Base-by-base conservation (phyloP, 2,329 filamentous ascomycete genomes). In the Colletotrichum gigasporum region DNA sequence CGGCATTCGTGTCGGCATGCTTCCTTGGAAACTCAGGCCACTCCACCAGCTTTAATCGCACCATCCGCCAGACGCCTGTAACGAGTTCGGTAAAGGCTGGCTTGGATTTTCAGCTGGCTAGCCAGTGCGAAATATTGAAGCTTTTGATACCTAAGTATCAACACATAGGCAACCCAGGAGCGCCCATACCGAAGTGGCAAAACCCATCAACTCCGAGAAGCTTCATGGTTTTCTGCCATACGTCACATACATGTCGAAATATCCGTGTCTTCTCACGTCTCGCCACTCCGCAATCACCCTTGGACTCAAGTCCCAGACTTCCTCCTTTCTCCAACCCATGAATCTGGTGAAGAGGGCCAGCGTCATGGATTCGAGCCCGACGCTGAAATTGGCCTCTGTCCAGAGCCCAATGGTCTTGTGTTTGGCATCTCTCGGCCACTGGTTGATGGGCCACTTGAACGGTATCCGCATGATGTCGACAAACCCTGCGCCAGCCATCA, bases 391-490 rank as follows among this genome's bases (percentile, higher is more conserved):
- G 26, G 66, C 63, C 26, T 69, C 58, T 16, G 52, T 66, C 70
- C 69, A 72, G 37, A 59, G 22, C 14, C 71, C 71, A 20, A 73
- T 45, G 22, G 57, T 67, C 57, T 75, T 75, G 50, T 71, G 63
- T 30, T 67, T 67, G 26, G 54, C 58, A 28, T 71, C 70, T 22
- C 58, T 66, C 48, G 74, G 70, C 73, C 73, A 76, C 8, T 63
- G 51, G 30, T 74, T 74, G 52, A 71, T 68, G 2, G 74, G 72
- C 67, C 71, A 71, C 44, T 71, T 71, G 51, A 69, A 68, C 14
- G 65, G 62, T 12, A 61, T 63, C 26, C 69, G 66, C 32, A 70
- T 66, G 8, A 73, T 70, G 42, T 72, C 70, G 47, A 69, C 68
- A 45, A 73, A 73, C 5, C 71, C 71, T 2, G 64, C 68, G 4